Evolutionary conservation across 257 asterid species (phyloP).

Genomic region (Solanum chaucha): DNA sequence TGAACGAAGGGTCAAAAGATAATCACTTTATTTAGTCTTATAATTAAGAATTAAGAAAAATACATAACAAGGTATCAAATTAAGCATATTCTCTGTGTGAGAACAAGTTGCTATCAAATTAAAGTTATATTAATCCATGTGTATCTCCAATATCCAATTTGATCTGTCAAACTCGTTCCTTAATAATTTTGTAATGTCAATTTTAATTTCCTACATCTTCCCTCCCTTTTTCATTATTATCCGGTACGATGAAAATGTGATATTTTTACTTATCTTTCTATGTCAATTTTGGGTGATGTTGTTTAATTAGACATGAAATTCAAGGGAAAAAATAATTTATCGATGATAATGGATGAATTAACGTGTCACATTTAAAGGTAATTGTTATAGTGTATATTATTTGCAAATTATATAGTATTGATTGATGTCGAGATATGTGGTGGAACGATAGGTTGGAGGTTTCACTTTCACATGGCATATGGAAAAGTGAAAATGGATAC

Average conservation of each 20-base stretch:
- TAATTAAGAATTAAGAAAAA: background rate
- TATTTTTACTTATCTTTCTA: too few relatives aligned
- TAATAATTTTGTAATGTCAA: too few relatives aligned
- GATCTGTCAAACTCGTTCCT: too few relatives aligned
- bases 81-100: background rate
- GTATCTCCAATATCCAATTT: too few relatives aligned
- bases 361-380: background rate
- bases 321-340: background rate
- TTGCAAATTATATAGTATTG: background rate
- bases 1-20: background rate
- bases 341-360: background rate
- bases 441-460: rapidly evolving
- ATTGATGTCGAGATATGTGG: rapidly evolving
- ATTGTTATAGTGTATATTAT: background rate
- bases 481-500: background rate
- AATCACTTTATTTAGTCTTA: background rate
- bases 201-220: too few relatives aligned
- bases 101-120: background rate
- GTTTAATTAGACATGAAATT: background rate
- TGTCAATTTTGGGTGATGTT: background rate
- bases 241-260: background rate
- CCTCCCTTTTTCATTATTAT: background rate
- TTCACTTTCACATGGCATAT: background rate
- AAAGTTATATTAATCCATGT: background rate
- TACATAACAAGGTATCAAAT: background rate